Conservation (phyloP, 2,329 filamentous ascomycete genomes). For the Stagonosporopsis chrysanthemi region DNA sequence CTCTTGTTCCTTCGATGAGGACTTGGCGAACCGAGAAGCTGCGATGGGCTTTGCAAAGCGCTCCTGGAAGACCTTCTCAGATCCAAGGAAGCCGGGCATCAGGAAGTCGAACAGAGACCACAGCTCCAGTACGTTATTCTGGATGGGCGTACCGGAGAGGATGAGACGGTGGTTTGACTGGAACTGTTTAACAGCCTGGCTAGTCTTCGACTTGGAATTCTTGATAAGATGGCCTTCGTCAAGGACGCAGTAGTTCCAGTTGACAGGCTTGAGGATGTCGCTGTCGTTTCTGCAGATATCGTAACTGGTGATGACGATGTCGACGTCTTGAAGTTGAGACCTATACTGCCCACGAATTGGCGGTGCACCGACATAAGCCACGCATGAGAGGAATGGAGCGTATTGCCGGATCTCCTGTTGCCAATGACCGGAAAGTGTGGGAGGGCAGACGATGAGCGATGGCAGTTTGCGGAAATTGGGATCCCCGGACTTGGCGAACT, state of each 20-base stretch:
- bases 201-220: conserved; percentile 97
- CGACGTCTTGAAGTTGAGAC: conserved; percentile 74
- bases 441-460: conserved; percentile 94
- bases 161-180: conserved; percentile 94
- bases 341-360: conserved; percentile 77
- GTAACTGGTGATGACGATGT: conserved; percentile 96
- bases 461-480: conserved; percentile 81
- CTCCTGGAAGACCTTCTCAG: conserved; percentile 95
- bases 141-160: conserved; percentile 94
- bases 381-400: conserved; percentile 88
- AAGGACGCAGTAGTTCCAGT: conserved; percentile 96
- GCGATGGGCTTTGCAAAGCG: conserved; percentile 95
- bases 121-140: conserved; percentile 95
- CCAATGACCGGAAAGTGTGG: conserved; percentile 96
- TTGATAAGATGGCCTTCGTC: conserved; percentile 99
- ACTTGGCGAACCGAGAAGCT: conserved; percentile 93
- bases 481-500: conserved; percentile 82
- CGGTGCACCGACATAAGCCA: conserved; percentile 90
- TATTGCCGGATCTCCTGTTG: conserved; percentile 97
- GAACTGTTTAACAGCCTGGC: conserved; percentile 87
- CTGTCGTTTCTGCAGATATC: conserved; percentile 96
- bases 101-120: conserved; percentile 99
- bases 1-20: conserved; percentile 97
- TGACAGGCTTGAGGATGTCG: conserved; percentile 81
- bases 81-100: conserved; percentile 97